These are phyloP conservation scores for Lactifluus piperatus DNA, from an alignment of 768 basidiomycete species.

Conservation along the genomic window DNA sequence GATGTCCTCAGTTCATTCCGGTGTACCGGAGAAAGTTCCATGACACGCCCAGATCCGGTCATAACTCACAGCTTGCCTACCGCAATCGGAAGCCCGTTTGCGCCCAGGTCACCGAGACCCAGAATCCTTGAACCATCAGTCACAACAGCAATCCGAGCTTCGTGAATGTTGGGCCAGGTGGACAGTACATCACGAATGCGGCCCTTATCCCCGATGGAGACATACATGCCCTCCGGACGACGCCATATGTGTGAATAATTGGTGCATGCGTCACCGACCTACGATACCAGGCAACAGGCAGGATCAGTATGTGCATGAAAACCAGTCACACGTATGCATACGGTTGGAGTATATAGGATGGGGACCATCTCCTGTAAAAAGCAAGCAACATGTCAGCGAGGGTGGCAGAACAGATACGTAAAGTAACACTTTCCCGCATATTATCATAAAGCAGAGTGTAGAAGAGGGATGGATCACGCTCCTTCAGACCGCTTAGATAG, in stretches of 20 bases:
- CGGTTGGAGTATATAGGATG: conserved; percentile 86
- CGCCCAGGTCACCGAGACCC: conserved; percentile 76
- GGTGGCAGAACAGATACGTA: background rate
- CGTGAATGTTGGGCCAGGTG: conserved; percentile 64
- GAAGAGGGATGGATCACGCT: conserved; percentile 66
- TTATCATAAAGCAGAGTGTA: conserved; percentile 67
- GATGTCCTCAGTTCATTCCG: conserved; percentile 3
- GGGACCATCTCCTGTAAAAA: conserved; percentile 47
- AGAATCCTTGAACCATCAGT: conserved; percentile 91
- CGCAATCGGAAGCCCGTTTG: conserved; percentile 81
- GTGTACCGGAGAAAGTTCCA: background rate
- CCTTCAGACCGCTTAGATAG: conserved; percentile 68
- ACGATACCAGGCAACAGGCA: conserved; percentile 33
- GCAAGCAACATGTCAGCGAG: background rate
- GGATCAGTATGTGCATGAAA: conserved; percentile 68
- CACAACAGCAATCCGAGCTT: conserved; percentile 82
- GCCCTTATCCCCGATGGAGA: conserved; percentile 81
- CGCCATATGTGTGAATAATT: conserved; percentile 22
- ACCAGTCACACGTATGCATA: conserved; percentile 79
- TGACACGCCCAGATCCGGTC: background rate
- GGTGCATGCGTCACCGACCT: conserved; percentile 20
- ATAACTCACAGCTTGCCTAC: conserved; percentile 70
- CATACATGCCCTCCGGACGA: conserved; percentile 32
- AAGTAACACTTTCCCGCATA: conserved; percentile 44
- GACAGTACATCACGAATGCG: conserved; percentile 60